These are phyloP conservation scores for Hawksworthiomyces lignivorus DNA, from an alignment of 2,329 filamentous ascomycete species.

Conservation along the genomic window DNA sequence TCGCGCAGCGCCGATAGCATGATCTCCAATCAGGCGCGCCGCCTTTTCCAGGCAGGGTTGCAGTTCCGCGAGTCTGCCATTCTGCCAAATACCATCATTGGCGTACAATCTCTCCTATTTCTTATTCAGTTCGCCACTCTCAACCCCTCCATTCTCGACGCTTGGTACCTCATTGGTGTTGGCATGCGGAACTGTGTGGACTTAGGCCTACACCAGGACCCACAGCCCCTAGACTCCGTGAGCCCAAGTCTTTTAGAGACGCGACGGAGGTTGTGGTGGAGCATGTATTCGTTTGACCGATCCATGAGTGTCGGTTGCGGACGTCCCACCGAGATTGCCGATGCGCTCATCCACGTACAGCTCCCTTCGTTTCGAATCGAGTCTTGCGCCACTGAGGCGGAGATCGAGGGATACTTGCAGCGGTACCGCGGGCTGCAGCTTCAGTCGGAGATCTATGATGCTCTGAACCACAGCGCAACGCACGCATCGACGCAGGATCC, in stretches of 20 bases:
- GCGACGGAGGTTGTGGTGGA: slow-evolving; percentile 19
- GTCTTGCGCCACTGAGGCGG: slow-evolving; percentile 13
- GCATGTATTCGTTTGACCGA: slow-evolving; percentile 21
- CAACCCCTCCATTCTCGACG: slow-evolving; percentile 18
- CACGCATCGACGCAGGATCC: background rate
- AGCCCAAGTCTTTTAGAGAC: slow-evolving; percentile 20
- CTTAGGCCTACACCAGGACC: slow-evolving; percentile 19
- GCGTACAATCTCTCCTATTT: slow-evolving; percentile 19
- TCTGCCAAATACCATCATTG: slow-evolving; percentile 18
- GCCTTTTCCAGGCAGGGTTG: slow-evolving; percentile 17
- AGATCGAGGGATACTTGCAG: slow-evolving; percentile 19
- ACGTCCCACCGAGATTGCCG: slow-evolving; percentile 17
- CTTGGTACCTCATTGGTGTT: slow-evolving; percentile 19
- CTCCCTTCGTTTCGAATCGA: slow-evolving; percentile 19
- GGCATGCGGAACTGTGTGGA: slow-evolving; percentile 20
- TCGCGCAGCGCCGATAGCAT: slow-evolving; percentile 19
- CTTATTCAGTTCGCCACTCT: slow-evolving; percentile 20
- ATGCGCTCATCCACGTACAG: slow-evolving; percentile 15
- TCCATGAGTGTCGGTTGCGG: slow-evolving; percentile 19
- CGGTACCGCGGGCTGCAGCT: slow-evolving; percentile 18
- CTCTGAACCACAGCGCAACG: slow-evolving; percentile 3
- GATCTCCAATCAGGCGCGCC: slow-evolving; percentile 17
- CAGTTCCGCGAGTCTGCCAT: slow-evolving; percentile 19
- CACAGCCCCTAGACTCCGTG: background rate
- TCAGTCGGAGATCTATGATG: slow-evolving; percentile 19